Evolutionary conservation across 345 rosid genomes (phyloP).

Genomic region (Kandelia obovata): DNA sequence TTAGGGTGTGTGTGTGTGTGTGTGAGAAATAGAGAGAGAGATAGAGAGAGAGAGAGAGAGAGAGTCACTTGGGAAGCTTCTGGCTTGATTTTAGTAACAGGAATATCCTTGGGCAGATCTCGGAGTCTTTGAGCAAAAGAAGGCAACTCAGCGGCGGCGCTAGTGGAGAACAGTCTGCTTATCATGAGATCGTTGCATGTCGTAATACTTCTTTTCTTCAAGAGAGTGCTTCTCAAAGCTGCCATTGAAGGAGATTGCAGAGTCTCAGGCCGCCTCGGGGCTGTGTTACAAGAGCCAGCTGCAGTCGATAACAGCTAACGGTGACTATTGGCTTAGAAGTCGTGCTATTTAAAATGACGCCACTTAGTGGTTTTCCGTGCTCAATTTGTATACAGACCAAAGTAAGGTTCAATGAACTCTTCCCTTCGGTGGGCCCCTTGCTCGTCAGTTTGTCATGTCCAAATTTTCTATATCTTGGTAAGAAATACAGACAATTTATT

Average conservation of each 20-base stretch:
- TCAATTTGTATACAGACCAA: too few relatives aligned
- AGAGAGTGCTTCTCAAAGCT: conserved; percentile 30
- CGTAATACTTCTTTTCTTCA: conserved; percentile 38
- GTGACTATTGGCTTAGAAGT: too few relatives aligned
- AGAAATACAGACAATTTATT: too few relatives aligned
- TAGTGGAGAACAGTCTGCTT: conserved; percentile 47
- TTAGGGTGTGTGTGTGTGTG: too few relatives aligned
- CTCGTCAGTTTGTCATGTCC: too few relatives aligned
- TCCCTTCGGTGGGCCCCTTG: too few relatives aligned
- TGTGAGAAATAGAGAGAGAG: background rate
- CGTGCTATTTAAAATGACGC: too few relatives aligned
- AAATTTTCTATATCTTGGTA: too few relatives aligned
- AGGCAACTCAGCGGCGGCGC: conserved; percentile 32
- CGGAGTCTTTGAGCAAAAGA: conserved; percentile 63
- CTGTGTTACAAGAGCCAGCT: too few relatives aligned
- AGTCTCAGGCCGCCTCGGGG: background rate
- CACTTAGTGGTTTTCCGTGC: too few relatives aligned
- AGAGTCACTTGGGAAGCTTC: conserved; percentile 53
- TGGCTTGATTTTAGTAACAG: conserved; percentile 57
- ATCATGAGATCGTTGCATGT: conserved; percentile 15
- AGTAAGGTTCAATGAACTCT: too few relatives aligned
- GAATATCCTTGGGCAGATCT: conserved; percentile 67
- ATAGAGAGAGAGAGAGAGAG: conserved; percentile 10
- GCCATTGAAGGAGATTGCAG: conserved; percentile 42
- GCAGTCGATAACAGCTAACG: too few relatives aligned